Conservation (phyloP, 768 basidiomycete species). For the Lentinula boryana region DNA sequence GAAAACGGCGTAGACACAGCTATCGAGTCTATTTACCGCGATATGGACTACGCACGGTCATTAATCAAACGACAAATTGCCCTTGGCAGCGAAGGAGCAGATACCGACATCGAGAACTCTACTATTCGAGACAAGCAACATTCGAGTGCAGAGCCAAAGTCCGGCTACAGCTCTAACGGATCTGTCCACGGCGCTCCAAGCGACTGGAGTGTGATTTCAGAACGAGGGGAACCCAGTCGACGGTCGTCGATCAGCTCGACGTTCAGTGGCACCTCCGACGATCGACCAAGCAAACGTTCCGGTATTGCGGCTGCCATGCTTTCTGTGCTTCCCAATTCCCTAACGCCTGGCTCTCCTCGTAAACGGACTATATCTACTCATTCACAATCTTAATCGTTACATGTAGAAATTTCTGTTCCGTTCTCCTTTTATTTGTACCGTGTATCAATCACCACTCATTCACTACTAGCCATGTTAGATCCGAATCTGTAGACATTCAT, state of each 20-base stretch:
- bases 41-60: constrained; percentile 89
- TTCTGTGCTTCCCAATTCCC: constrained; percentile 54
- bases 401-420: neutral
- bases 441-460: neutral
- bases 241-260: constrained; percentile 51
- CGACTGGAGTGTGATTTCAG: constrained; percentile 86
- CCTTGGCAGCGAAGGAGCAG: constrained; percentile 23
- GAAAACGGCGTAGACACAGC: constrained; percentile 94
- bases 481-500: neutral
- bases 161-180: constrained; percentile 50
- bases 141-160: constrained; percentile 29
- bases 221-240: constrained; percentile 48
- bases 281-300: constrained; percentile 46
- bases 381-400: constrained; percentile 14
- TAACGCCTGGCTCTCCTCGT: constrained; percentile 35
- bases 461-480: neutral
- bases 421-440: neutral
- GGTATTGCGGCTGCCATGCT: constrained; percentile 58
- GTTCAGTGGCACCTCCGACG: constrained; percentile 28
- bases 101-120: constrained; percentile 27
- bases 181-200: constrained; percentile 53
- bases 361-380: constrained; percentile 29
- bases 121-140: constrained; percentile 27
- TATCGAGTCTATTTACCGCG: constrained; percentile 93
- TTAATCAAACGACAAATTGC: constrained; percentile 56